Evolutionary conservation across 192 early-diverging fungal species (phyloP).

Genomic region (Backusella australiensis): DNA sequence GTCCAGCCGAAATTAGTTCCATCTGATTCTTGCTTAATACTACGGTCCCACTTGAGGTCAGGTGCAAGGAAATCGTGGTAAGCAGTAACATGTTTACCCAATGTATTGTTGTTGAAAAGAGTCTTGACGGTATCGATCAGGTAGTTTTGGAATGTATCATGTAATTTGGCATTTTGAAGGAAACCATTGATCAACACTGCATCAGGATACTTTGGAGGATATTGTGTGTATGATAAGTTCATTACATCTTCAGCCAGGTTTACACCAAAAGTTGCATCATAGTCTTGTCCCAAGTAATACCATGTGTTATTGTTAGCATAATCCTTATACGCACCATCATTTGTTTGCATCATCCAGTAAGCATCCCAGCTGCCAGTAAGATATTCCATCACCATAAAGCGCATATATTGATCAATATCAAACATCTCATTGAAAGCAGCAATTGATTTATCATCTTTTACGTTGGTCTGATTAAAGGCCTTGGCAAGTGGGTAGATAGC

Average conservation of each 20-base stretch:
- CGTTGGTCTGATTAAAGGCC: constrained; percentile 22
- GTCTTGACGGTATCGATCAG: constrained; percentile 38
- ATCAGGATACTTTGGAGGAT: constrained; percentile 26
- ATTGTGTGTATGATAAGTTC: constrained; percentile 34
- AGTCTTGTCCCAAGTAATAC: constrained; percentile 48
- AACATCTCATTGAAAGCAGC: constrained; percentile 27
- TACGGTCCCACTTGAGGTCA: constrained; percentile 49
- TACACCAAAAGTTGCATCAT: constrained; percentile 49
- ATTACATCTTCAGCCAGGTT: constrained; percentile 27
- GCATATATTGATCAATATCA: constrained; percentile 39
- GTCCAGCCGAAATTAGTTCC: constrained; percentile 45
- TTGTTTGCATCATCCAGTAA: constrained; percentile 46
- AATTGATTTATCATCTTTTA: constrained; percentile 33
- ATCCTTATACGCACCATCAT: constrained; percentile 44
- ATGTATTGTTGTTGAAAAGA: constrained; percentile 44
- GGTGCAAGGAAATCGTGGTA: constrained; percentile 43
- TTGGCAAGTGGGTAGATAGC: constrained; percentile 29
- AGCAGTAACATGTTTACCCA: constrained; percentile 34
- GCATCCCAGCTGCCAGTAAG: constrained; percentile 48
- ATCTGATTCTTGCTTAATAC: constrained; percentile 38
- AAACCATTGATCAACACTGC: constrained; percentile 46
- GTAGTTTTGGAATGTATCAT: constrained; percentile 39
- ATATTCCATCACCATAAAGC: constrained; percentile 51
- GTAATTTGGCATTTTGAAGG: constrained; percentile 37
- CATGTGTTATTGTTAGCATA: constrained; percentile 30